Evolutionary conservation across 164 flowering plant species (phyloP).

Genomic region (Nymphaea thermarum): DNA sequence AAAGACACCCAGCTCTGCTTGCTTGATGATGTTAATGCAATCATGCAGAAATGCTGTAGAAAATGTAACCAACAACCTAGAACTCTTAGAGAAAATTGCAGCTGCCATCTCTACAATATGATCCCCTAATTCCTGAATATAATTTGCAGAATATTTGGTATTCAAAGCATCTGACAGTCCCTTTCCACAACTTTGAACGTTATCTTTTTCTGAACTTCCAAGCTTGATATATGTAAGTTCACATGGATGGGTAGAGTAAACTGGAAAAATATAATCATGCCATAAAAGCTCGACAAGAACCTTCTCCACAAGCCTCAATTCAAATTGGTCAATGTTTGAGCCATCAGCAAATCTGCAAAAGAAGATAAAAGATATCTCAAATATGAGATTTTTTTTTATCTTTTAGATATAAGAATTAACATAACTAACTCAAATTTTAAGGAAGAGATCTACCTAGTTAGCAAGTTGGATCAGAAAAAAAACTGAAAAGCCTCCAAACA

Average conservation of each 20-base stretch:
- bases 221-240: slow-evolving; percentile 10
- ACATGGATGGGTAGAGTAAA: slow-evolving; percentile 20
- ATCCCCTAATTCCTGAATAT: slow-evolving; percentile 48
- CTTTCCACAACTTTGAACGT: slow-evolving; percentile 7
- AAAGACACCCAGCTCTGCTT: slow-evolving; percentile 18
- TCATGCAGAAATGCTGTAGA: slow-evolving; percentile 39
- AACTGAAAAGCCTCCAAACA: neutral
- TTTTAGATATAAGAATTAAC: neutral
- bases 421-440: neutral
- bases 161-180: slow-evolving; percentile 13
- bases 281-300: slow-evolving; percentile 61
- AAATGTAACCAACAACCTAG: slow-evolving; percentile 37
- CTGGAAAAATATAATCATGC: slow-evolving; percentile 40
- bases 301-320: slow-evolving; percentile 32
- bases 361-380: neutral
- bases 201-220: slow-evolving; percentile 11
- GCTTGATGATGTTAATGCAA: slow-evolving; percentile 36
- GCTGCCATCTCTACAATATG: slow-evolving; percentile 62
- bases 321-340: slow-evolving; percentile 32
- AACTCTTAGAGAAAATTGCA: slow-evolving; percentile 24
- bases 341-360: slow-evolving; percentile 42
- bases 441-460: neutral
- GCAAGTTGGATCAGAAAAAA: neutral
- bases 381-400: too few species aligned
- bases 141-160: slow-evolving; percentile 25